Conservation (phyloP, 1,139 yeast genomes). For the Saccharomycopsis hybrid region DNA sequence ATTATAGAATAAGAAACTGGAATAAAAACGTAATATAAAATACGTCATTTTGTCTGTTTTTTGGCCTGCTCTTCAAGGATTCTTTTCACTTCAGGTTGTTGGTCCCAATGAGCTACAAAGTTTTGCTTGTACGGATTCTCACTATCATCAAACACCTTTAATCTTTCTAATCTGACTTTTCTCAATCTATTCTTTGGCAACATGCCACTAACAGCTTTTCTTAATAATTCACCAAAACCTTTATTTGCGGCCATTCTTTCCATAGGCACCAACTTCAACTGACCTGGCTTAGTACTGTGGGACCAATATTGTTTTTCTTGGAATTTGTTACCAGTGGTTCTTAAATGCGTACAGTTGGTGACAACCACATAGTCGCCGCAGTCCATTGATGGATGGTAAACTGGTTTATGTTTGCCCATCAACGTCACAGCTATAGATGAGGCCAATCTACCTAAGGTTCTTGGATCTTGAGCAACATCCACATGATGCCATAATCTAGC, state of each 20-base stretch:
- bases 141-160: constrained; percentile 82
- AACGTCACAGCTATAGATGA: constrained; percentile 78
- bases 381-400: constrained; percentile 68
- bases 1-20: no score
- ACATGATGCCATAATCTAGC: constrained; percentile 95
- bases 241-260: constrained; percentile 66
- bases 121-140: constrained; percentile 82
- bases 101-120: constrained; percentile 81
- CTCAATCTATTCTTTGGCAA: constrained; percentile 86
- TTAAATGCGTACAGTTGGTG: constrained; percentile 78
- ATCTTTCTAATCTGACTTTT: constrained; percentile 70
- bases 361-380: constrained; percentile 97
- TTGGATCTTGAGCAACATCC: constrained; percentile 74
- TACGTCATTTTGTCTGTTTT: neutral
- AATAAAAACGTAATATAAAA: no score
- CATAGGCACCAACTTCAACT: constrained; percentile 79
- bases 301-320: constrained; percentile 83
- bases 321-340: constrained; percentile 78
- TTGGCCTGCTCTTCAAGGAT: constrained; percentile 4
- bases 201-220: constrained; percentile 92
- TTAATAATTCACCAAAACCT: constrained; percentile 79
- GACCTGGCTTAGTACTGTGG: constrained; percentile 88
- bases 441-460: constrained; percentile 92
- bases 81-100: constrained; percentile 47
- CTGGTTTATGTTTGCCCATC: constrained; percentile 96